Conservation (phyloP, 768 basidiomycete species). For the Suillus tomentosus region DNA sequence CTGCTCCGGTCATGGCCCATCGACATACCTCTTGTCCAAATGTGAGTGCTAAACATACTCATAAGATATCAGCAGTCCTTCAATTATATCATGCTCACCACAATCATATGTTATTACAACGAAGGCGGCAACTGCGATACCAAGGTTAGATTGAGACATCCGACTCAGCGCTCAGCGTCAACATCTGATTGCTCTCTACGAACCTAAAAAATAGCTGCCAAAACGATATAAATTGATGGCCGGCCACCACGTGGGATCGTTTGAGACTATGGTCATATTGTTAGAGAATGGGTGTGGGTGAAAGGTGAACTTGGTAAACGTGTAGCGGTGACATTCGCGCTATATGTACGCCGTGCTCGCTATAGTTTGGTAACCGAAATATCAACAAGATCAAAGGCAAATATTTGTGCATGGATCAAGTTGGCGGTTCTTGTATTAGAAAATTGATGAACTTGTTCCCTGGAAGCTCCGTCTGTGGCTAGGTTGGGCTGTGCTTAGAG, state of each 20-base stretch:
- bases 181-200: not conserved
- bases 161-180: too few relatives aligned
- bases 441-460: too few relatives aligned
- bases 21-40: not conserved
- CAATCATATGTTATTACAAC: not conserved
- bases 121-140: not conserved
- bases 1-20: not conserved
- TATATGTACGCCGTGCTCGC: not conserved
- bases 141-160: not conserved
- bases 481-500: too few relatives aligned
- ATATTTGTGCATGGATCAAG: too few relatives aligned
- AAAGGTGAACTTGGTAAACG: not conserved
- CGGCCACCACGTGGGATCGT: not conserved
- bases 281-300: too few relatives aligned
- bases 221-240: not conserved
- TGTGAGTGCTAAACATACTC: not conserved
- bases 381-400: too few relatives aligned
- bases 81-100: not conserved
- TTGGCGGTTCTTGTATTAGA: too few relatives aligned
- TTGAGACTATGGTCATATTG: not conserved
- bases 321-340: not conserved
- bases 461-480: too few relatives aligned
- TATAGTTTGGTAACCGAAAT: too few relatives aligned
- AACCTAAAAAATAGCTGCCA: not conserved
- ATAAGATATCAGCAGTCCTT: not conserved